Evolutionary conservation across 2,329 filamentous ascomycete species (phyloP), one percentile per base, ranked within the genome.

Genomic region (Mollisia scopiformis): DNA sequence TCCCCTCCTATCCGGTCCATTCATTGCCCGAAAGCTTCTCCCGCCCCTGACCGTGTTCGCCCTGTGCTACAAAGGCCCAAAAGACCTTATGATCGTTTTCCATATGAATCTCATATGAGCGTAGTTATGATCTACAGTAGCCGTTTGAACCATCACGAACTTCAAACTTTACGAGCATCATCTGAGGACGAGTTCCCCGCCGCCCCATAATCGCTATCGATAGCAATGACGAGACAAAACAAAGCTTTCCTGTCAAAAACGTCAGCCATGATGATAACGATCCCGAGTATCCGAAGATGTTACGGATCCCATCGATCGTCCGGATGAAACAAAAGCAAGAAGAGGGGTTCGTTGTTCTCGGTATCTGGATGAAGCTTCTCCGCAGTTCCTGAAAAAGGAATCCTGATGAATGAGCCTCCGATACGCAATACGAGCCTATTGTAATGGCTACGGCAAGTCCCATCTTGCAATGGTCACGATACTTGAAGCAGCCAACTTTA

Each of bases 81-180:
- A 28, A 41, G 23, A 54, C 23, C 39, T 35, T 41, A 27, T 41
- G 51, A 54, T 37, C 51, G 19, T 33, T 31, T 33, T 33, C n/a
- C n/a, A n/a, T n/a, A n/a, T n/a, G n/a, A n/a, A n/a, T n/a, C n/a
- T n/a, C 49, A 25, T 53, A 53, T 53, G 14, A 43, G 19, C 10
- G 7, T n/a, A 3, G 23, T 47, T 57, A 53, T 52, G 56, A 58
- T 58, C 56, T 52, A 58, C 56, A 53, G 27, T n/a, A 16, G 35
- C 27, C 27, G 41, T 27, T 53, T 35, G 55, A 21, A 30, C 41
- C 46, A 37, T 46, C 13, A 37, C 52, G 37, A 35, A 55, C 35
- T 23, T 56, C 58, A 60, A 60, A 60, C 58, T 56, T 14, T 60
- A n/a, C 53, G 25, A 56, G 58, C 58, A 52, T 27, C 52, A 51